Evolutionary conservation across 1,284 basidiomycete genomes (phyloP), one percentile per base, ranked within the genome.

Genomic region (Papiliotrema terrestris): DNA sequence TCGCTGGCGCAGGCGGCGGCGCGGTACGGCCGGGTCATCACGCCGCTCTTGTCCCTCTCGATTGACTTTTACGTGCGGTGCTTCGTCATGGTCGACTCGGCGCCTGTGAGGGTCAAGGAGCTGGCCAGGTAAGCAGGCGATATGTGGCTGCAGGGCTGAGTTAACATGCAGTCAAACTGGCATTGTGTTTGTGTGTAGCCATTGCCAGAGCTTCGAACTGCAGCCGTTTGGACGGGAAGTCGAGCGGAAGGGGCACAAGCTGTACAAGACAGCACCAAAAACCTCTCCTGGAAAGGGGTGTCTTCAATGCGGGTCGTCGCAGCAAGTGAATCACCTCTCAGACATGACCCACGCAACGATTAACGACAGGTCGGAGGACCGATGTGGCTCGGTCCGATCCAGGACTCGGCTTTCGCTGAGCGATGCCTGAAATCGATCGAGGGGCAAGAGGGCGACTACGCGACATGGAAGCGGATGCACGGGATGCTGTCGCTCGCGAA

Each of bases 1-100:
- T 80, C 88, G 0, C 78, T 98, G 41, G 87, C 92, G 0, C 87
- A 86, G 0, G 86, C 91, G 1, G 96, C 95, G 0, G 85, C 89
- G 17, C 83, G 92, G 64, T 98, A 98, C 69, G 94, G 95, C 0
- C 85, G 92, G 45, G 89, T 86, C 69, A 91, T 98, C 61, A 84
- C 89, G 61, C 95, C 95, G 1, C 78, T 97, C n/a, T 75, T 98
- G 8, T 93, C 88, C 0, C 81, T 99, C 37, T 95, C 91, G 13
- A 97, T 99, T 71, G 96, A 98, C 72, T 99, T 98, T 72, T 98
- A 99, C 74, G 86, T 97, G 25, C 87, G 96, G 8, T 74, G 98
- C 15, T 99, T 98, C 69, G 84, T 98, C 11, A 84, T 87, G 15
- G 80, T 99, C 4, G 80, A 84, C 60, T 83, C 86, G 0, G 81